Evolutionary conservation across 345 rosid genomes (phyloP), one percentile per base, ranked within the genome.

Genomic region (Ceriops tagal): DNA sequence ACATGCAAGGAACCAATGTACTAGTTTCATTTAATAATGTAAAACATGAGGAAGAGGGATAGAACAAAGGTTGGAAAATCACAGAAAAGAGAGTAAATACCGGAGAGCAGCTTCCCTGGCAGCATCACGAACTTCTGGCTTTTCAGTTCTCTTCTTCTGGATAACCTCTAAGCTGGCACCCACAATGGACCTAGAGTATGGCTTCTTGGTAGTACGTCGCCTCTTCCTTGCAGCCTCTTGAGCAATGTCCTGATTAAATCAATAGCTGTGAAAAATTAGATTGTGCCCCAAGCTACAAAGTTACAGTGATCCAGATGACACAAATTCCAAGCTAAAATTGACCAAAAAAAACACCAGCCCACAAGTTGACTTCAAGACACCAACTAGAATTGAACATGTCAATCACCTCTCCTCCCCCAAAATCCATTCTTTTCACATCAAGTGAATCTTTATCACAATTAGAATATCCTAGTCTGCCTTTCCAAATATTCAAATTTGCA

Each of bases 21-120:
- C 15, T 5, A 56, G 28, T 8, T 24, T 56, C 13, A 10, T 24
- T 4, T 56, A 22, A 55, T 27, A 8, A n/a, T 7, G 0, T 24
- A 21, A 56, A 8, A 5, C 59, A 1, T n/a, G 18, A 3, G 19
- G 19, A 43, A 43, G 49, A 43, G 24, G 39, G 1, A 21, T 7
- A 69, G 5, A 47, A 8, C 55, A 59, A 26, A 47, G 0, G 5
- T 13, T 3, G 19, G 49, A 5, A 43, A 43, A 43, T 19, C 5
- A 13, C 4, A 43, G 49, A 43, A 56, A 15, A 56, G 59, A 56
- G 30, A 24, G 28, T 56, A 64, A 74, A 43, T 39, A 75, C 79
- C 81, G 71, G 30, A 78, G 77, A 55, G 77, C 75, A 65, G 81
- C 74, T 65, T 78, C 81, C 46, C 81, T 69, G 34, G 81, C 81